Conservation (phyloP, 192 early-diverging fungal genomes). For the Chytriomyces confervae region DNA sequence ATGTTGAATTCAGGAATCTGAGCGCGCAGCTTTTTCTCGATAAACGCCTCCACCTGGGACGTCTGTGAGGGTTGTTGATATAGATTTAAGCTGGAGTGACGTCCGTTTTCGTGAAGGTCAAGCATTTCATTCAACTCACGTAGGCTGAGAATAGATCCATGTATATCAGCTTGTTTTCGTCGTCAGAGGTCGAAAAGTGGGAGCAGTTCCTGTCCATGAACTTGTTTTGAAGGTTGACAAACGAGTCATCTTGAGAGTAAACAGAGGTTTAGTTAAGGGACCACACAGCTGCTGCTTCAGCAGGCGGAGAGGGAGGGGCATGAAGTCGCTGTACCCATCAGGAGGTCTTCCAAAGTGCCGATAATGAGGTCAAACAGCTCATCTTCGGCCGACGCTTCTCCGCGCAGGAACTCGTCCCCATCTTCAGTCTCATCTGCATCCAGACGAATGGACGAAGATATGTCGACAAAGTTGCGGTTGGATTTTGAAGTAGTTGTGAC, state of each 20-base stretch:
- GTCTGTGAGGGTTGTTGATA: constrained; percentile 26
- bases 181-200: constrained; percentile 47
- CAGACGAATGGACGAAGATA: constrained; percentile 2
- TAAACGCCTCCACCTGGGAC: constrained; percentile 45
- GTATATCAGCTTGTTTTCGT: constrained; percentile 66
- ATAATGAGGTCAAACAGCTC: constrained; percentile 53
- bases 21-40: constrained; percentile 43
- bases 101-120: background rate
- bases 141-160: constrained; percentile 60
- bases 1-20: constrained; percentile 53
- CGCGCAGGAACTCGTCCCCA: background rate
- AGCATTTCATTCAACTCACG: constrained; percentile 34
- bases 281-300: background rate
- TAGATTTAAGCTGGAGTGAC: background rate
- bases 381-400: constrained; percentile 35
- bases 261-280: background rate
- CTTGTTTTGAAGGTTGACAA: constrained; percentile 47
- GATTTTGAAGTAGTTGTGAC: background rate
- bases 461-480: constrained; percentile 9
- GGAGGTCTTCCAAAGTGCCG: constrained; percentile 57
- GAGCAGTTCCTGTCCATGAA: constrained; percentile 48
- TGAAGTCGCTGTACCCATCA: constrained; percentile 47
- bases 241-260: constrained; percentile 41
- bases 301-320: background rate
- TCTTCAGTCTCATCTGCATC: constrained; percentile 18